A percentile compares a stretch with the other conserved stretches of the same genome.
phyloP scores from a whole-genome alignment of 495 filamentous ascomycete species.

The Jackrogersella multiformis region DNA sequence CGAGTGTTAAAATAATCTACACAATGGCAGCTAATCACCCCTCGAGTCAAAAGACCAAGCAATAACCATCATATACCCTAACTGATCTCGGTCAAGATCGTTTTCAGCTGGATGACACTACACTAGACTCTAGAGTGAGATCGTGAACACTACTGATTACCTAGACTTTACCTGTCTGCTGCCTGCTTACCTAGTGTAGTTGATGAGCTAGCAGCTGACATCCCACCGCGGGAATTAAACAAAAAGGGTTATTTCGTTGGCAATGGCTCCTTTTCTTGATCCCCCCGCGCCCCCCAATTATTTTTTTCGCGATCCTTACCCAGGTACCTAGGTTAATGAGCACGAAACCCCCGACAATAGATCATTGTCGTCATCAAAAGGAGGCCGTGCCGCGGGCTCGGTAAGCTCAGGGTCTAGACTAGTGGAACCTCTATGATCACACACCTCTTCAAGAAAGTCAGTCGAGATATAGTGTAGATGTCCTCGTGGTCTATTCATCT shows the following conservation, averaged over 20 bases:
- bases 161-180: too few species aligned
- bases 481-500: background rate
- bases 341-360: conserved; percentile 9
- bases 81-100: conserved; percentile 27
- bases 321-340: conserved; percentile 9
- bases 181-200: too few species aligned
- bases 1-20: conserved; percentile 12
- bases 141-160: conserved; percentile 8
- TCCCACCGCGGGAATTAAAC: background rate
- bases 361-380: conserved; percentile 33
- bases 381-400: conserved; percentile 33
- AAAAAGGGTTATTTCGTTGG: too few species aligned
- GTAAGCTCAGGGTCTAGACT: conserved; percentile 40
- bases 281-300: conserved; percentile 27
- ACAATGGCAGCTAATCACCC: background rate
- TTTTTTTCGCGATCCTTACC: conserved; percentile 11
- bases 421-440: conserved; percentile 19
- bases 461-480: conserved; percentile 2
- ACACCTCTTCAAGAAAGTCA: conserved; percentile 1
- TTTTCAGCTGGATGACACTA: conserved; percentile 31
- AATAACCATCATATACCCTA: conserved; percentile 15
- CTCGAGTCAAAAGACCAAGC: background rate
- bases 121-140: conserved; percentile 22
- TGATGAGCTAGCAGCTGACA: conserved; percentile 21
- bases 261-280: background rate